Evolutionary conservation across 768 basidiomycete species (phyloP).

Genomic region (Suillus subluteus): DNA sequence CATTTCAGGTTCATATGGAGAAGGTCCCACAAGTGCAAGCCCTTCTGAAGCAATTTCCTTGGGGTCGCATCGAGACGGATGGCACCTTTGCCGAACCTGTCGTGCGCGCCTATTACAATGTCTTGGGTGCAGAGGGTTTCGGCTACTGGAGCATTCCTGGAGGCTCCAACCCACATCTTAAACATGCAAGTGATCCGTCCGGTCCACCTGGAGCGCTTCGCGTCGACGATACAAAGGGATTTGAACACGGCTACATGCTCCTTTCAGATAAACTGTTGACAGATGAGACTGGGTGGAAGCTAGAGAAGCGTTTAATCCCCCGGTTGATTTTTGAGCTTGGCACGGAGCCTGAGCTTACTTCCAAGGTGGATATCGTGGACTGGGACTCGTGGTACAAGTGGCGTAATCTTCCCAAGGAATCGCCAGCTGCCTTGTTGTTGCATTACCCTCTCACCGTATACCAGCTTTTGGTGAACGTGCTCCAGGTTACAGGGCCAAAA

Average conservation of each 20-base stretch:
- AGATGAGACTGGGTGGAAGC: constrained; percentile 40
- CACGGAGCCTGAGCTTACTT: constrained; percentile 30
- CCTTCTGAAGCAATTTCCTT: constrained; percentile 42
- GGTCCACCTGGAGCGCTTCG: constrained; percentile 8
- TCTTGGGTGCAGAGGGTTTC: constrained; percentile 42
- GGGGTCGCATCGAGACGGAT: constrained; percentile 47
- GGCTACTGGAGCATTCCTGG: constrained; percentile 47
- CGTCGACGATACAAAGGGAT: constrained; percentile 22
- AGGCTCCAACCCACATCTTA: constrained; percentile 36
- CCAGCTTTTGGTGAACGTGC: constrained; percentile 38
- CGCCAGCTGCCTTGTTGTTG: constrained; percentile 48
- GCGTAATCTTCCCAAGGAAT: constrained; percentile 46
- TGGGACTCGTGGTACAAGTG: constrained; percentile 52
- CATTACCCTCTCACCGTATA: constrained; percentile 48
- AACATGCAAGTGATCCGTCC: constrained; percentile 16
- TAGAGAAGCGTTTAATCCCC: constrained; percentile 39
- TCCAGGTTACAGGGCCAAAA: constrained; percentile 34
- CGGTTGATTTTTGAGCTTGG: constrained; percentile 33
- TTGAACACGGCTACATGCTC: constrained; percentile 38
- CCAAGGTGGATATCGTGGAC: constrained; percentile 34
- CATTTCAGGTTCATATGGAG: constrained; percentile 40
- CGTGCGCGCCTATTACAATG: constrained; percentile 39
- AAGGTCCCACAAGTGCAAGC: constrained; percentile 36
- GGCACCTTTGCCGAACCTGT: constrained; percentile 40
- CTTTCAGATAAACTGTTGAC: constrained; percentile 36